Evolutionary conservation across 176 grass and related monocot genomes (phyloP).

Genomic region (Zoysia japonica): DNA sequence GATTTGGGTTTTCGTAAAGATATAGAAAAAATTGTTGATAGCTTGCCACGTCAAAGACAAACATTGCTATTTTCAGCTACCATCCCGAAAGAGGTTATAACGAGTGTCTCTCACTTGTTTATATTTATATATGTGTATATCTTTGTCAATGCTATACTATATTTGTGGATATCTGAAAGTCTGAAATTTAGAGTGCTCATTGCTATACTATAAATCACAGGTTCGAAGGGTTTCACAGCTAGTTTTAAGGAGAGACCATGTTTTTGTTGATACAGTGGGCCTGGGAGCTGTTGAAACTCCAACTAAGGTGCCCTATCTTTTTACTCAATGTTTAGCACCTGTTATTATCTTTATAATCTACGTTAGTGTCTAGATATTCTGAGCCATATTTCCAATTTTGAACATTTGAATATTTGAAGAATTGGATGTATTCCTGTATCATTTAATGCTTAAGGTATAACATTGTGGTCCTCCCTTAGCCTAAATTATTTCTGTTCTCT

Average conservation of each 20-base stretch:
- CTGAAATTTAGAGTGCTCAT: slow-evolving; percentile 20
- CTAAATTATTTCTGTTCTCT: neutral
- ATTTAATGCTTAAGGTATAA: slow-evolving; percentile 1
- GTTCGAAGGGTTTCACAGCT: slow-evolving; percentile 90
- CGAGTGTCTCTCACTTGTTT: slow-evolving; percentile 1
- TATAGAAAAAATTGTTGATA: slow-evolving; percentile 95
- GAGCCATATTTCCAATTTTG: neutral
- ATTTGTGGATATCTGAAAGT: slow-evolving; percentile 20
- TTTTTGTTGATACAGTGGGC: slow-evolving; percentile 89
- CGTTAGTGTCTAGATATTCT: slow-evolving; percentile 12
- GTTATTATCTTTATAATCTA: slow-evolving; percentile 20
- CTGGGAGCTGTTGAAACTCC: slow-evolving; percentile 77
- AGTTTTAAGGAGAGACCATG: slow-evolving; percentile 85
- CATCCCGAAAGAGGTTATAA: slow-evolving; percentile 85
- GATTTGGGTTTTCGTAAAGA: slow-evolving; percentile 93
- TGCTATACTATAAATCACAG: slow-evolving; percentile 45
- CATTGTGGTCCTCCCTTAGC: neutral
- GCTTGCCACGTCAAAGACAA: slow-evolving; percentile 86
- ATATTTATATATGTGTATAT: neutral
- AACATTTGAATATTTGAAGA: slow-evolving; percentile 16
- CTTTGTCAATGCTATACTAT: neutral
- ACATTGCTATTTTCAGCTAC: slow-evolving; percentile 88
- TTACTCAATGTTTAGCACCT: neutral
- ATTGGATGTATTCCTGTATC: neutral
- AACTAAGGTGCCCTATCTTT: slow-evolving; percentile 59